A percentile compares a stretch with the other conserved stretches of the same genome.
These are phyloP conservation scores for Ananas comosus DNA, from an alignment of 176 grass and related monocot genomes.

Conservation along the genomic window DNA sequence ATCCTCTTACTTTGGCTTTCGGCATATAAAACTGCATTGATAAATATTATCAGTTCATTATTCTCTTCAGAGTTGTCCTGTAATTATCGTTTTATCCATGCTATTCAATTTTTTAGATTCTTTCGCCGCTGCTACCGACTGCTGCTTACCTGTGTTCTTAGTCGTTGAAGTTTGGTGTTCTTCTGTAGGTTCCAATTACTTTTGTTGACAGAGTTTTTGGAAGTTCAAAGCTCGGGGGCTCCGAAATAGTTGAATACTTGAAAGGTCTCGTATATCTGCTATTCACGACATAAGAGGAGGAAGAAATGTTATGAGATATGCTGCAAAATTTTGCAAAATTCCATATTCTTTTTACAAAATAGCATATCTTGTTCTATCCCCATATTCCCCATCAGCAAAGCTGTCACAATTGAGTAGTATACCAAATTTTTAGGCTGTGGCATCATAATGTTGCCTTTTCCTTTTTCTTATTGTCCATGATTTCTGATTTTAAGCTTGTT, in stretches of 20 bases:
- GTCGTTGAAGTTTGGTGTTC: conserved; percentile 1
- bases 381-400: no score
- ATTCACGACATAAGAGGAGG: conserved; percentile 50
- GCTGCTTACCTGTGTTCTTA: not conserved
- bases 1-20: no score
- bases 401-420: no score
- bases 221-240: conserved; percentile 90
- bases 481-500: no score
- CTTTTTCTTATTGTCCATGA: no score
- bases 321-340: not conserved
- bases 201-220: conserved; percentile 94
- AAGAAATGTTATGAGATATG: not conserved
- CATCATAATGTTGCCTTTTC: no score
- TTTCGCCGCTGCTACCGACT: not conserved
- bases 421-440: no score
- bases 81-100: not conserved
- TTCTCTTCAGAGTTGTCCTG: conserved; percentile 5
- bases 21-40: no score
- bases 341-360: not conserved
- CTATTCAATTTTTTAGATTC: conserved; percentile 9
- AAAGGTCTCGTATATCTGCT: conserved; percentile 78
- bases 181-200: conserved; percentile 82
- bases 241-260: conserved; percentile 92
- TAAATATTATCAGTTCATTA: conserved; percentile 7
- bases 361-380: no score